Evolutionary conservation across 2,329 filamentous ascomycete genomes (phyloP).

Genomic region (Colletotrichum sp.): DNA sequence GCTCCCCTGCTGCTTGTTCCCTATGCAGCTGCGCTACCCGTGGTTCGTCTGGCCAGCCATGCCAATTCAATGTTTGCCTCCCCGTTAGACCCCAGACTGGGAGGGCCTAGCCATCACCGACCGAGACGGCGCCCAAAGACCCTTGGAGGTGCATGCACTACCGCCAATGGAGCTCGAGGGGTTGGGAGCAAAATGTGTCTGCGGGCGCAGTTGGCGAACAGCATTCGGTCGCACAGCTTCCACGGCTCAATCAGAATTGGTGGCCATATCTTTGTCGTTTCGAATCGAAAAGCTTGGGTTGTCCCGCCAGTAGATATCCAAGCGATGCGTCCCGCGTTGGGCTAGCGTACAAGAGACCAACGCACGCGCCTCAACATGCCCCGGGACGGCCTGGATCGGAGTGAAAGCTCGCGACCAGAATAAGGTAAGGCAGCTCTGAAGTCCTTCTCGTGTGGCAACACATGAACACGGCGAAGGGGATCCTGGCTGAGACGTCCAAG

Average conservation of each 20-base stretch:
- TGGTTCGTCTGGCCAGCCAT: background rate
- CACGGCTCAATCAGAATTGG: background rate
- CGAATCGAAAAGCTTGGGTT: background rate
- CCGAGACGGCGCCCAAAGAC: background rate
- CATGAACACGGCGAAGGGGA: background rate
- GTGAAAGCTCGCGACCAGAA: background rate
- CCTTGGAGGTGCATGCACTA: background rate
- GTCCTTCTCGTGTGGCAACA: accelerated
- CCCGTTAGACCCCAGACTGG: background rate
- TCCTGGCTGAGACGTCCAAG: background rate
- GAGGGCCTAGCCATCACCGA: background rate
- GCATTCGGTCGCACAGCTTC: background rate
- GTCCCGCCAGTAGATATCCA: background rate
- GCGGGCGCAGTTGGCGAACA: background rate
- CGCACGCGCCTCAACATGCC: background rate
- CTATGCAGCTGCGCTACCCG: background rate
- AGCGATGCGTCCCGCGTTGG: background rate
- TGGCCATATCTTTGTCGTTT: background rate
- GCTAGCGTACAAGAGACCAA: background rate
- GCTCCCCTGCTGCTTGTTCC: background rate
- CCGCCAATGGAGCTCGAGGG: background rate
- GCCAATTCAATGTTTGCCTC: background rate
- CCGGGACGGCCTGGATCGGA: background rate
- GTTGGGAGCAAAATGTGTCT: background rate
- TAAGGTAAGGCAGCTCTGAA: background rate